Evolutionary conservation across 2,329 filamentous ascomycete genomes (phyloP).

Genomic region (Cladosporium velox): DNA sequence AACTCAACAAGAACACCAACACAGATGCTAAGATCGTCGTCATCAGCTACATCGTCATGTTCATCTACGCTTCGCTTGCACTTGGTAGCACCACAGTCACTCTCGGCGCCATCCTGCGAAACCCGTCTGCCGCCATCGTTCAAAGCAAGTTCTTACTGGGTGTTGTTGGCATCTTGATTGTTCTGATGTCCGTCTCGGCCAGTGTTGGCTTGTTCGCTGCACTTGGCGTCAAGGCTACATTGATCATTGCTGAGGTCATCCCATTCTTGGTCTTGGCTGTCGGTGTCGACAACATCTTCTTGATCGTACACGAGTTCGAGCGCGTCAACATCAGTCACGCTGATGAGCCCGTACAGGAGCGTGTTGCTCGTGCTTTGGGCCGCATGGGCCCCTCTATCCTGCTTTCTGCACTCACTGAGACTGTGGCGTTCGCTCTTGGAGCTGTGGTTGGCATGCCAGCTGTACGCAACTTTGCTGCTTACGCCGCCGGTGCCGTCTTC

Average conservation of each 20-base stretch:
- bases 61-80: conserved; percentile 91
- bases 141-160: conserved; percentile 96
- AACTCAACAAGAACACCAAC: conserved; percentile 97
- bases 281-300: conserved; percentile 97
- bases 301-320: conserved; percentile 98
- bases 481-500: conserved; percentile 92
- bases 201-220: conserved; percentile 95
- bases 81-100: conserved; percentile 85
- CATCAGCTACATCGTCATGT: conserved; percentile 98
- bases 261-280: conserved; percentile 95
- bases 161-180: conserved; percentile 91
- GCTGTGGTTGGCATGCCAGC: conserved; percentile 97
- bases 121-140: conserved; percentile 81
- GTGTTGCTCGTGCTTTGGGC: conserved; percentile 84
- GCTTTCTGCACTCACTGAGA: conserved; percentile 92
- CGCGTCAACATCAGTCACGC: conserved; percentile 89
- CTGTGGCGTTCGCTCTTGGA: conserved; percentile 86
- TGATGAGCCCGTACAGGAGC: conserved; percentile 81
- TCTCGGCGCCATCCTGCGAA: conserved; percentile 73
- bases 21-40: conserved; percentile 96
- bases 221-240: conserved; percentile 84
- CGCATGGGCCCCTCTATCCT: conserved; percentile 97
- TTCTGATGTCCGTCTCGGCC: conserved; percentile 94
- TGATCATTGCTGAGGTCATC: conserved; percentile 98
- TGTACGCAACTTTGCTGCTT: conserved; percentile 94